Percentiles rank a stretch among this genome's conserved stretches.
phyloP scores from a whole-genome alignment of 176 grass and related monocot genomes.

The Rhynchospora pubera region DNA sequence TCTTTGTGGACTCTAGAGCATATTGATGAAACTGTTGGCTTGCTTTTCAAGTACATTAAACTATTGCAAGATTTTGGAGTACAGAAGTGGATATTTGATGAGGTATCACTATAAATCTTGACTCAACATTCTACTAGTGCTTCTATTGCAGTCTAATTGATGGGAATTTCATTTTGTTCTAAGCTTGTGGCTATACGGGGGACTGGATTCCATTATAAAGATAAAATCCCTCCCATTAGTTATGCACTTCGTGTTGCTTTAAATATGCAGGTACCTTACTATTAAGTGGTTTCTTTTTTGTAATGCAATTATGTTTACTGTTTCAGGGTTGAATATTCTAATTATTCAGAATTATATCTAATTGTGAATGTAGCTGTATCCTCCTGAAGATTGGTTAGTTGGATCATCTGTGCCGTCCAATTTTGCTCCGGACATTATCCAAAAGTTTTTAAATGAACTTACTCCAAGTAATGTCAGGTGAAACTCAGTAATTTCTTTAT shows the following conservation, averaged over 20 bases:
- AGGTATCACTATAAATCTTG: constrained; percentile 45
- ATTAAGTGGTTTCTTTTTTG: not conserved
- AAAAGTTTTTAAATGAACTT: constrained; percentile 72
- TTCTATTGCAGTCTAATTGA: constrained; percentile 17
- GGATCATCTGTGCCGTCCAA: constrained; percentile 62
- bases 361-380: constrained; percentile 47
- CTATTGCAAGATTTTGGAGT: constrained; percentile 65
- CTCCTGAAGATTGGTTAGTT: constrained; percentile 90
- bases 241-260: constrained; percentile 75
- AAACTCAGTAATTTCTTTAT: constrained; percentile 11
- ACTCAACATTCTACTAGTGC: not conserved
- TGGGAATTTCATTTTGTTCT: constrained; percentile 15
- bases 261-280: constrained; percentile 73
- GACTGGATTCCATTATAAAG: constrained; percentile 74
- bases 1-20: constrained; percentile 57
- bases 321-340: not conserved
- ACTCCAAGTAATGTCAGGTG: constrained; percentile 83
- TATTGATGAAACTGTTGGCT: constrained; percentile 73
- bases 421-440: constrained; percentile 67
- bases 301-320: not conserved
- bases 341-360: not conserved
- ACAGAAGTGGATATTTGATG: constrained; percentile 94
- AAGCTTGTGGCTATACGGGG: constrained; percentile 84
- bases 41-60: constrained; percentile 78
- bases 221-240: constrained; percentile 54